Evolutionary conservation across 306 rosid genomes (phyloP), one percentile per base, ranked within the genome.

Genomic region (Lablab purpureus): DNA sequence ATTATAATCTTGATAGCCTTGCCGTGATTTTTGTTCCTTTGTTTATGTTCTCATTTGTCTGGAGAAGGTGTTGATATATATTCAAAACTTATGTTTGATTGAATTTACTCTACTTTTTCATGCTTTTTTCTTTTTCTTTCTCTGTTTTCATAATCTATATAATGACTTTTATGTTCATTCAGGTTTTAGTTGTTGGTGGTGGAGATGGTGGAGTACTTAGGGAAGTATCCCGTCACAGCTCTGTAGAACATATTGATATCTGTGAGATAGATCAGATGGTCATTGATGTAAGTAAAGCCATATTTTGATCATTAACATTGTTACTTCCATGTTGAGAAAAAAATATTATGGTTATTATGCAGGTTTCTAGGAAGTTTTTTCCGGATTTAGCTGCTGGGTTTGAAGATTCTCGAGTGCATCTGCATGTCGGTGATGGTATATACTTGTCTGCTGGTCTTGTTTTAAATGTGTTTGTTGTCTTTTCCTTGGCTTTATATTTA

Each of bases 201-300:
- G 99, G 99, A 70, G 99, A 95, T 83, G 99, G 99, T 21, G 98
- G 97, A 28, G 97, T 95, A 79, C 89, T 95, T 7, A 90, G 98
- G 88, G 99, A 95, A 87, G 79, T 95, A 71, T 83, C 92, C 68
- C 93, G 99, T 25, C 99, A 95, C 73, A 82, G 86, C 68, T 95
- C 98, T 13, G 93, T 95, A 73, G 91, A 93, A 85, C 92, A 84
- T 81, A 93, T 95, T 76, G 98, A 95, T 81, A 95, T 95, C 64
- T 95, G 99, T 65, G 99, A 95, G 94, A 95, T 95, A 66, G 99
- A 95, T 88, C 77, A 93, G 88, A 91, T 95, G 98, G 99, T 95
- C 76, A 90, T 95, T 80, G 97, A 95, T 82, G 99, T 95, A 88
- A 85, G 98, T 85, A 74, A 62, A 45, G 45, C 9, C 59, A 72